Conservation (phyloP, 169 alveolate species). For the Plasmodium coatneyi region DNA sequence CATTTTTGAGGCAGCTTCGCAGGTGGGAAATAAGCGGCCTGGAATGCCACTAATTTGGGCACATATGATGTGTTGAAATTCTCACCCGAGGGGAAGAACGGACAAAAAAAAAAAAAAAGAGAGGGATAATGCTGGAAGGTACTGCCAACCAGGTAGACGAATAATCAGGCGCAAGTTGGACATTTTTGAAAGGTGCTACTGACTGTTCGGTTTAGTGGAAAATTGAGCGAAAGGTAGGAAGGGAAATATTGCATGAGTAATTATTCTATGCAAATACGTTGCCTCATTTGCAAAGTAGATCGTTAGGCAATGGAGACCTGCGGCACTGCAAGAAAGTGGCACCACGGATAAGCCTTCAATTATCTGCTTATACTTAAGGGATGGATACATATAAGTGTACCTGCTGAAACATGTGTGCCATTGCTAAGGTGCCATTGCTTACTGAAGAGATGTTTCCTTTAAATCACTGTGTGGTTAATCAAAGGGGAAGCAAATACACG, state of each 20-base stretch:
- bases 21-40: background rate
- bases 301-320: background rate
- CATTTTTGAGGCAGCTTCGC: constrained; percentile 11
- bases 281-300: background rate
- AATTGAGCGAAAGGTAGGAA: background rate
- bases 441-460: background rate
- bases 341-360: background rate
- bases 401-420: background rate
- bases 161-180: background rate
- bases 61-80: background rate
- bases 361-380: background rate
- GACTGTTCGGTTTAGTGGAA: background rate
- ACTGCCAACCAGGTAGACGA: background rate
- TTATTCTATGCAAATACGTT: background rate
- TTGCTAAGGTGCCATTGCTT: background rate
- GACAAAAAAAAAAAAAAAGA: background rate
- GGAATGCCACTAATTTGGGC: background rate
- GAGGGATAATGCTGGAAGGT: background rate
- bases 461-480: background rate
- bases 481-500: background rate
- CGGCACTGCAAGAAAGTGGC: background rate
- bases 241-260: background rate
- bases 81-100: background rate
- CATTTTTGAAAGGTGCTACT: background rate
- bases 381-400: background rate